These are phyloP conservation scores for Magnaporthiopsis incrustans DNA, from an alignment of 2,329 filamentous ascomycete species.

Conservation along the genomic window DNA sequence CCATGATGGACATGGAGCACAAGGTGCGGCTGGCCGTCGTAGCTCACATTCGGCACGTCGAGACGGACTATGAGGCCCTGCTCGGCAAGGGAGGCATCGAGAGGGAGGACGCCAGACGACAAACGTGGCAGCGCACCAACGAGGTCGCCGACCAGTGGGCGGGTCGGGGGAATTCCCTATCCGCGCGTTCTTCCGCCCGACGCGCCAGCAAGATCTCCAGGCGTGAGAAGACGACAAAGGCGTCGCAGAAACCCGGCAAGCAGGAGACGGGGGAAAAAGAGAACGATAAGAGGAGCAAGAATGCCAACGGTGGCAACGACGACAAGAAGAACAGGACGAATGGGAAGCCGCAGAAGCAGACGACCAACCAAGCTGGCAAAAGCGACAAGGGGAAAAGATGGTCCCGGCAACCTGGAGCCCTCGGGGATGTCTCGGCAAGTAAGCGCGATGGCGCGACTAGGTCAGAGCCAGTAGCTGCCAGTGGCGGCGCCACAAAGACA, in stretches of 20 bases:
- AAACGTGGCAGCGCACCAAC: not conserved
- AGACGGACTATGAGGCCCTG: constrained; percentile 38
- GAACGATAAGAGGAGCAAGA: not conserved
- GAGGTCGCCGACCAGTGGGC: constrained; percentile 6
- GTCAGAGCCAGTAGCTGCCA: no score
- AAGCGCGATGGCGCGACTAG: not conserved
- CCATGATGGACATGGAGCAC: constrained; percentile 25
- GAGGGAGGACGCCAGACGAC: not conserved
- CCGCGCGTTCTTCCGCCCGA: not conserved
- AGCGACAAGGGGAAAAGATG: not conserved
- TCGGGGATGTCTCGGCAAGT: not conserved
- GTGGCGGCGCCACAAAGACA: not conserved
- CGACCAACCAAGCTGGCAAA: not conserved
- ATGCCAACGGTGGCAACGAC: not conserved
- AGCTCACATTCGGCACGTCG: constrained; percentile 39
- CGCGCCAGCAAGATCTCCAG: not conserved
- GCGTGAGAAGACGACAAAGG: not conserved
- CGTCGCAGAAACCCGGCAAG: not conserved
- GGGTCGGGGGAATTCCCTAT: not conserved
- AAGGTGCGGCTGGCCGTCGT: constrained; percentile 38
- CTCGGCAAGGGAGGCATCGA: constrained; percentile 13
- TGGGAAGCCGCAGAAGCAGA: not conserved
- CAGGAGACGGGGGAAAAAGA: not conserved
- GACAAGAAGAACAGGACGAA: not conserved
- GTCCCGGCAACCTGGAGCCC: not conserved